Evolutionary conservation across 768 basidiomycete species (phyloP).

Genomic region (Lentinula guzmanii): DNA sequence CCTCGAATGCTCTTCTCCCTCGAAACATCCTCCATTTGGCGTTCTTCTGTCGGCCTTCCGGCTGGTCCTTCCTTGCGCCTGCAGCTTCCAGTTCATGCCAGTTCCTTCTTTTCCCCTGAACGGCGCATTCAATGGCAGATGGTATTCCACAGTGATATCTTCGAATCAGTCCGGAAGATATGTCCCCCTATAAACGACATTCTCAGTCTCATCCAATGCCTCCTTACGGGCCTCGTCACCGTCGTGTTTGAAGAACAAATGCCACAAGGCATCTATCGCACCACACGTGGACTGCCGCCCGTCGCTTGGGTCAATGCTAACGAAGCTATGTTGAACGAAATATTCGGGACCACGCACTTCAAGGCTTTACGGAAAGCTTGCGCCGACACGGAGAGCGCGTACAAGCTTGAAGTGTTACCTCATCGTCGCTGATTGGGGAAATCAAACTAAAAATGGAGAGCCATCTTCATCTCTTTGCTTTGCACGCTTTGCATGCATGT

Average conservation of each 20-base stretch:
- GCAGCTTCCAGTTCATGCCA: slow-evolving; percentile 72
- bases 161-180: slow-evolving; percentile 64
- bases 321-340: slow-evolving; percentile 58
- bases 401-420: slow-evolving; percentile 63
- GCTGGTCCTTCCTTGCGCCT: slow-evolving; percentile 69
- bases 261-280: slow-evolving; percentile 65
- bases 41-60: slow-evolving; percentile 68
- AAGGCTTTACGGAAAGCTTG: slow-evolving; percentile 68
- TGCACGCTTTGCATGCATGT: not conserved
- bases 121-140: slow-evolving; percentile 84
- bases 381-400: slow-evolving; percentile 63
- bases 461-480: not conserved
- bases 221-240: slow-evolving; percentile 66
- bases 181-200: slow-evolving; percentile 67
- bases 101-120: slow-evolving; percentile 82
- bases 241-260: slow-evolving; percentile 71
- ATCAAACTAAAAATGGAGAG: not conserved
- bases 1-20: slow-evolving; percentile 72
- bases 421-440: slow-evolving; percentile 23
- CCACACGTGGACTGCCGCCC: slow-evolving; percentile 72
- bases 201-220: slow-evolving; percentile 62
- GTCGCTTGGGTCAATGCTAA: slow-evolving; percentile 73
- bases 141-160: slow-evolving; percentile 79
- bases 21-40: slow-evolving; percentile 74
- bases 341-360: slow-evolving; percentile 72